phyloP scores from a whole-genome alignment of 2,329 filamentous ascomycete genomes.

The Pseudogymnoascus sp. region DNA sequence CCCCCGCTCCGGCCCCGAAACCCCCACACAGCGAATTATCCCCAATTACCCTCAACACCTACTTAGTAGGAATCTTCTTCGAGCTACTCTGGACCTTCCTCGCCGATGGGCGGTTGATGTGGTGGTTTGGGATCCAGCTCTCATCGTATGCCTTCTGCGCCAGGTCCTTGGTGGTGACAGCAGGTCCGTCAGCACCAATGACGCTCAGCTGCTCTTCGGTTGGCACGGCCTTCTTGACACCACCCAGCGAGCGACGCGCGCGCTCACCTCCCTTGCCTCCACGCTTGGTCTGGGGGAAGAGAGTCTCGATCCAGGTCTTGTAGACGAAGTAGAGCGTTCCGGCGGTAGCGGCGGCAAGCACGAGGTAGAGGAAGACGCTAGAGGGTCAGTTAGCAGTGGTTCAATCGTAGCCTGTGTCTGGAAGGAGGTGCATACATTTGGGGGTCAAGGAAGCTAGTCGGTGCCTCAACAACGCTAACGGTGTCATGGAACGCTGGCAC shows the following conservation, averaged over 20 bases:
- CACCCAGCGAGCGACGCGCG: constrained; percentile 50
- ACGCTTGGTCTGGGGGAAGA: constrained; percentile 83
- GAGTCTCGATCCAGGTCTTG: constrained; percentile 91
- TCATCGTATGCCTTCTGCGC: constrained; percentile 67
- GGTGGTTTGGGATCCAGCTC: constrained; percentile 86
- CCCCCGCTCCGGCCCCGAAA: constrained; percentile 2
- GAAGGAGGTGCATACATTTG: constrained; percentile 64
- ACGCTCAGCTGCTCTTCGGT: constrained; percentile 48
- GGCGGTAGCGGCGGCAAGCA: constrained; percentile 70
- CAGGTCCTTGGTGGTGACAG: constrained; percentile 24
- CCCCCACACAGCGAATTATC: background rate
- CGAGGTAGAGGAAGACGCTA: constrained; percentile 95
- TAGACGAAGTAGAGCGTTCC: constrained; percentile 93
- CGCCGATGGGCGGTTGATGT: constrained; percentile 77
- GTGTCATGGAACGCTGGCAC: constrained; percentile 72
- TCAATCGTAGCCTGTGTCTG: constrained; percentile 8
- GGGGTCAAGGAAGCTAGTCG: constrained; percentile 85
- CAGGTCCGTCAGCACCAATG: constrained; percentile 46
- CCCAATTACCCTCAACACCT: background rate
- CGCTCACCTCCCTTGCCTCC: constrained; percentile 31
- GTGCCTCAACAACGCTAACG: constrained; percentile 80
- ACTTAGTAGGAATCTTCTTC: background rate
- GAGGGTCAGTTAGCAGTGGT: constrained; percentile 17
- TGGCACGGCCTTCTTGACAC: constrained; percentile 59
- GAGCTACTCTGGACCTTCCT: constrained; percentile 54